Evolutionary conservation across 2,329 filamentous ascomycete species (phyloP).

Genomic region (Colletotrichum sansevieriae): DNA sequence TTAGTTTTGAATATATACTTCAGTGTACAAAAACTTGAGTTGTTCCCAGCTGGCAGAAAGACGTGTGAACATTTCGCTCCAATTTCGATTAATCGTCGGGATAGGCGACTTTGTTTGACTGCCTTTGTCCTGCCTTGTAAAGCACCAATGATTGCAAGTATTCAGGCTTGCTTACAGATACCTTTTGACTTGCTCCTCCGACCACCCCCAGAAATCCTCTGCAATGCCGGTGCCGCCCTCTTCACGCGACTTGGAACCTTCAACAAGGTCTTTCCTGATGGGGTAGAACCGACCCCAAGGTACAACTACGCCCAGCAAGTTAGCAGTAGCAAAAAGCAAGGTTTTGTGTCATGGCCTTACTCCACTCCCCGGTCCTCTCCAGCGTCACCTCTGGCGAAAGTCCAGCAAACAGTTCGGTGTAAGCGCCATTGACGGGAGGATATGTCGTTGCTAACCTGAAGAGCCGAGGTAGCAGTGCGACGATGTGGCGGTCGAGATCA

Average conservation of each 20-base stretch:
- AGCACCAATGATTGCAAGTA: too few relatives aligned
- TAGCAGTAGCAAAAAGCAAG: background rate
- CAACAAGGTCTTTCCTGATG: conserved; percentile 48
- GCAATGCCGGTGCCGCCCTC: conserved; percentile 55
- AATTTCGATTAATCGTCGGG: background rate
- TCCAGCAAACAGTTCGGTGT: conserved; percentile 62
- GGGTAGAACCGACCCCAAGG: conserved; percentile 55
- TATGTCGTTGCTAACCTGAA: conserved; percentile 44
- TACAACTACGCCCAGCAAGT: conserved; percentile 45
- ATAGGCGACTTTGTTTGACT: background rate
- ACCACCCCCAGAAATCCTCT: conserved; percentile 58
- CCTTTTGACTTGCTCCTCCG: conserved; percentile 52
- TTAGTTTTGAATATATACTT: conserved; percentile 33
- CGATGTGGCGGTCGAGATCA: conserved; percentile 48
- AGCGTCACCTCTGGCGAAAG: conserved; percentile 58
- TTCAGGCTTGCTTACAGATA: background rate
- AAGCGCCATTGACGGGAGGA: conserved; percentile 56
- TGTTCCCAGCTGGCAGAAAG: background rate
- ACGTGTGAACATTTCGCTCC: background rate
- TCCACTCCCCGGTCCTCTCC: conserved; percentile 52
- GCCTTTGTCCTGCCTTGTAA: background rate
- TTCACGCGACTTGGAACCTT: conserved; percentile 47
- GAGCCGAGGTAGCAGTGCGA: conserved; percentile 29
- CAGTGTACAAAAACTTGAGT: conserved; percentile 12
- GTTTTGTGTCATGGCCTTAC: conserved; percentile 31